Percentiles rank a stretch among this genome's conserved stretches.
phyloP scores from a whole-genome alignment of 495 filamentous ascomycete genomes.

The Neurospora sp. region DNA sequence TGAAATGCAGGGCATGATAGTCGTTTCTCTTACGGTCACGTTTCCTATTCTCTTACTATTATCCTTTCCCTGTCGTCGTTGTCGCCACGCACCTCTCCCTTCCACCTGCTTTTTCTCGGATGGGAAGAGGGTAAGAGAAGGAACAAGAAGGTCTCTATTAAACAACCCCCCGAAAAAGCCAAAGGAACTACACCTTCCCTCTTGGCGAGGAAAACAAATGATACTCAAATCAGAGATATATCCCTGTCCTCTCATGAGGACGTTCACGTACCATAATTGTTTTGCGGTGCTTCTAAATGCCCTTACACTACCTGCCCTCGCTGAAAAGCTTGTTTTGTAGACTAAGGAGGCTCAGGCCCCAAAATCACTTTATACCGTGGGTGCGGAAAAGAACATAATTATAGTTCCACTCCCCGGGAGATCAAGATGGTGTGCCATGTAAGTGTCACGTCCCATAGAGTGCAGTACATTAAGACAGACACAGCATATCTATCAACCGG shows the following conservation, averaged over 20 bases:
- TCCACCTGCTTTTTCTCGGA: background rate
- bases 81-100: slow-evolving; percentile 1
- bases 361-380: background rate
- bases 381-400: too few relatives aligned
- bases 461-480: background rate
- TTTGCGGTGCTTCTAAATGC: background rate
- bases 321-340: background rate
- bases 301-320: background rate
- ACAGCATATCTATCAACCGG: background rate
- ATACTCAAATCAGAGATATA: background rate
- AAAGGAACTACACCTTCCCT: background rate
- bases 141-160: background rate
- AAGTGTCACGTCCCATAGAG: background rate
- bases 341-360: background rate
- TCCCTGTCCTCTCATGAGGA: background rate
- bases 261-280: background rate
- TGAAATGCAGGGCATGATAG: slow-evolving; percentile 31
- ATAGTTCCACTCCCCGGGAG: background rate
- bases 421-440: background rate
- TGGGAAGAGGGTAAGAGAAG: background rate
- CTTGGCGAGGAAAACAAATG: background rate
- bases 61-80: slow-evolving; percentile 3
- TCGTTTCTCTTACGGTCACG: slow-evolving; percentile 11
- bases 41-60: slow-evolving; percentile 10
- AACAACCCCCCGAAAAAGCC: background rate